Evolutionary conservation across 305 asterid species (phyloP), one percentile per base, ranked within the genome.

Genomic region (Fraxinus xanthoxyloides): DNA sequence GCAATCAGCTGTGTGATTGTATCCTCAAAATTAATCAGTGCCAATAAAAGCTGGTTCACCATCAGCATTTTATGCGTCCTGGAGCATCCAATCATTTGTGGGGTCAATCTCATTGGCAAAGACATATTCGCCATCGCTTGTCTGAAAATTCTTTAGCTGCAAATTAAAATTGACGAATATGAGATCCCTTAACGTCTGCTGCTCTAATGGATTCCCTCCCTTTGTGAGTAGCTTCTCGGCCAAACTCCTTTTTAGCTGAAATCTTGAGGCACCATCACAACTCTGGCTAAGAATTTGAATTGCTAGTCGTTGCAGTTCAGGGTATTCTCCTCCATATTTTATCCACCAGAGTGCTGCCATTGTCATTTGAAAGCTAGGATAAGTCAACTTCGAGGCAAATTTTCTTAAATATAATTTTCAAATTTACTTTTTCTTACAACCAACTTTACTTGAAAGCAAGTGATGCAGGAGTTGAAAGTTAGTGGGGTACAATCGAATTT

Each of bases 261-360:
- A 89, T 73, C 76, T 88, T 21, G 92, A 87, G 5, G 89, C 93
- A 17, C 95, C 93, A 2, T 84, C 82, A 73, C 97, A 92, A 3
- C 90, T 90, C 83, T 93, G 96, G 87, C 93, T 88, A 36, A 93
- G 86, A 40, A 89, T 82, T 34, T 89, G 87, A 75, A 90, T 30
- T 0, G 94, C 96, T n/a, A 90, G 65, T 84, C 75, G 85, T 81
- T 93, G 96, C 63, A 94, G 84, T 54, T 93, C 87, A 0, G 93
- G 95, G 70, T 82, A 87, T 6, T 86, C 82, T 7, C 24, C 80
- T 32, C 95, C 97, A 21, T 88, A 87, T 31, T 74, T 73, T 21
- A 82, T 81, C 98, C 98, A 94, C 98, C 98, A 94, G 13, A 7
- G 82, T 43, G 70, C 97, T 94, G 90, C 85, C 90, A 86, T 1